phyloP scores from a whole-genome alignment of 2,329 filamentous ascomycete genomes.

The Eutypella sp. region DNA sequence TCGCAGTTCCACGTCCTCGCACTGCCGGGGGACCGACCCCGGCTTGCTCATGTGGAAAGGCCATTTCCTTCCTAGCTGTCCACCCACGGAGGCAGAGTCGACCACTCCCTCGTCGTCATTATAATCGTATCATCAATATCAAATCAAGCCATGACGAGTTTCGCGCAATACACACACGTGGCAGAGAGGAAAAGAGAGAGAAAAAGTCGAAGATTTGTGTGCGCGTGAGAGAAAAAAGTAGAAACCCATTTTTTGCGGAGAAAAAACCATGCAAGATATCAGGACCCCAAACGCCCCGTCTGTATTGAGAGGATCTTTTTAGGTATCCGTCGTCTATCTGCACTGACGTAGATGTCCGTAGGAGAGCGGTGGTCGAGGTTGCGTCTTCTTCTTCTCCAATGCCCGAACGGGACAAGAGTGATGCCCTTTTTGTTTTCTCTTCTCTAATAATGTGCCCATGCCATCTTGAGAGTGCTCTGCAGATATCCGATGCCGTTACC shows the following conservation, averaged over 20 bases:
- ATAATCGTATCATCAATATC: conserved; percentile 32
- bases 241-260: conserved; percentile 41
- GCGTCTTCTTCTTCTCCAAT: too few species aligned
- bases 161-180: too few species aligned
- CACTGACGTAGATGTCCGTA: conserved; percentile 42
- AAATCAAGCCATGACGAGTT: too few species aligned
- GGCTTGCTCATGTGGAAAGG: conserved; percentile 49
- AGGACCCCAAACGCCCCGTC: conserved; percentile 71
- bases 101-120: conserved; percentile 22
- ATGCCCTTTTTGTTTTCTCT: conserved; percentile 32
- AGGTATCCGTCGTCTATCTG: conserved; percentile 69
- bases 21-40: conserved; percentile 28
- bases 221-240: conserved; percentile 36
- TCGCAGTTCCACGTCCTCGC: conserved; percentile 59
- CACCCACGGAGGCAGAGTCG: conserved; percentile 48
- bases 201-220: too few species aligned
- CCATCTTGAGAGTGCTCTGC: conserved; percentile 44
- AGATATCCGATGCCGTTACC: conserved; percentile 56
- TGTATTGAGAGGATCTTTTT: conserved; percentile 53
- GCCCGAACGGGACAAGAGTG: conserved; percentile 29
- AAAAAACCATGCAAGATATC: conserved; percentile 73
- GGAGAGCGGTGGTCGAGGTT: conserved; percentile 28
- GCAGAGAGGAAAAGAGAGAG: too few species aligned
- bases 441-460: conserved; percentile 47
- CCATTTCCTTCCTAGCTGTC: conserved; percentile 57